Percentiles rank a stretch among this genome's conserved stretches.
phyloP scores from a whole-genome alignment of 2,329 filamentous ascomycete species.

The Didymella keratinophila region DNA sequence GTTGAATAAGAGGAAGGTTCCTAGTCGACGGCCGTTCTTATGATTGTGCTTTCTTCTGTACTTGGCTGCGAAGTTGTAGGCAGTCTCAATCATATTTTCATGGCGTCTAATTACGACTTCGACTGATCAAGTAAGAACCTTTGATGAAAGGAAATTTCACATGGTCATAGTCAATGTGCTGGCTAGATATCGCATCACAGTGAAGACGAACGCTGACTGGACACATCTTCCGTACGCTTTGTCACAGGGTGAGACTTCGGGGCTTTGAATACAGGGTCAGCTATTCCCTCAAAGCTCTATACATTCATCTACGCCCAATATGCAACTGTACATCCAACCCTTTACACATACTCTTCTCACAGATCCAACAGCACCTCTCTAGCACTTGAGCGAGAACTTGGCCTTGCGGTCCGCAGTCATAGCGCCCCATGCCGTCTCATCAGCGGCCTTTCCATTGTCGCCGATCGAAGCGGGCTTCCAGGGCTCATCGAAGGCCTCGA shows the following conservation, averaged over 20 bases:
- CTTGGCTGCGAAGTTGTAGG: background rate
- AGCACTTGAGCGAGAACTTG: conserved; percentile 64
- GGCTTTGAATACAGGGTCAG: too few species aligned
- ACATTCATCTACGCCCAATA: conserved; percentile 2
- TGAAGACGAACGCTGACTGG: background rate
- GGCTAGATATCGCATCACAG: background rate
- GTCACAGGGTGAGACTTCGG: too few species aligned
- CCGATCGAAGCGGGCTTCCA: conserved; percentile 73
- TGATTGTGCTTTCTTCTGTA: background rate
- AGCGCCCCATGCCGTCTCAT: conserved; percentile 75
- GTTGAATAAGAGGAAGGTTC: background rate
- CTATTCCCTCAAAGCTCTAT: too few species aligned
- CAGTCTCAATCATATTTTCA: background rate
- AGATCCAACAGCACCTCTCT: conserved; percentile 17
- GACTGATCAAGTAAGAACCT: background rate
- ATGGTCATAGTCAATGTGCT: background rate
- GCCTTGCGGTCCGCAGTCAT: conserved; percentile 66
- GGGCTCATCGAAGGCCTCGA: conserved; percentile 76
- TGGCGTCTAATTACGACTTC: background rate
- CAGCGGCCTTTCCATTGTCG: conserved; percentile 66
- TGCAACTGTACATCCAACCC: conserved; percentile 5
- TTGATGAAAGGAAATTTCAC: background rate
- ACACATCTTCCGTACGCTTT: too few species aligned
- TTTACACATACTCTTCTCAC: background rate
- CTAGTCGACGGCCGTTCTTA: background rate